A percentile compares a stretch with the other conserved stretches of the same genome.
phyloP scores from a whole-genome alignment of 305 asterid species.

The Solanum chacoense region DNA sequence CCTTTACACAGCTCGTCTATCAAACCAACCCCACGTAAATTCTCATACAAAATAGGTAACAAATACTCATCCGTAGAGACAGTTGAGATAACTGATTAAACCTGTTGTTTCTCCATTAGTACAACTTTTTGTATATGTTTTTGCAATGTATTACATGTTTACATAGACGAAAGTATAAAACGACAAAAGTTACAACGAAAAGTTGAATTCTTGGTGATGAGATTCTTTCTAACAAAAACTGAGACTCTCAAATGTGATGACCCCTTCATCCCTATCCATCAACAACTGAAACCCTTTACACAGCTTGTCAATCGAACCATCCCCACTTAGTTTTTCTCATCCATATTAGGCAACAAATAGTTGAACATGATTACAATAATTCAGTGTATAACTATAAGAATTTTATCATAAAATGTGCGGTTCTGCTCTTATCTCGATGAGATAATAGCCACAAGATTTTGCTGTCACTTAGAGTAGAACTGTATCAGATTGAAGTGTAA shows the following conservation, averaged over 20 bases:
- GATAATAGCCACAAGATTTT: neutral
- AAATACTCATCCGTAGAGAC: neutral
- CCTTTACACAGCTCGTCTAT: neutral
- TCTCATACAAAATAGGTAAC: neutral
- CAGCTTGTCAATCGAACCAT: slow-evolving; percentile 11
- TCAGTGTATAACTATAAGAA: neutral
- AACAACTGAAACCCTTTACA: slow-evolving; percentile 9
- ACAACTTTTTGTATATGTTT: neutral
- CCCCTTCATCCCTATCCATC: slow-evolving; percentile 41
- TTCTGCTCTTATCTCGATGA: neutral
- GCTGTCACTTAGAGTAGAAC: neutral
- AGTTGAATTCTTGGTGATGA: slow-evolving; percentile 23
- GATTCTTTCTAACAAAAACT: neutral
- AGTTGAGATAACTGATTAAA: neutral
- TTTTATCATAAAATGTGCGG: neutral
- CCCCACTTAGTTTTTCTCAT: slow-evolving; percentile 14
- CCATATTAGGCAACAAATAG: neutral
- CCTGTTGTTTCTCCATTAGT: neutral
- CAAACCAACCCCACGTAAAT: neutral
- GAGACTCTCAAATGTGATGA: slow-evolving; percentile 40
- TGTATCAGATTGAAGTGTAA: neutral
- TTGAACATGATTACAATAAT: neutral
- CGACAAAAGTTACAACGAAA: slow-evolving; percentile 8
- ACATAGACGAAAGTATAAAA: neutral
- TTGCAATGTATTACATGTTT: neutral